Percentiles rank a stretch among this genome's conserved stretches.
phyloP scores from a whole-genome alignment of 2,329 filamentous ascomycete species.

The Hyphodiscus sp. region DNA sequence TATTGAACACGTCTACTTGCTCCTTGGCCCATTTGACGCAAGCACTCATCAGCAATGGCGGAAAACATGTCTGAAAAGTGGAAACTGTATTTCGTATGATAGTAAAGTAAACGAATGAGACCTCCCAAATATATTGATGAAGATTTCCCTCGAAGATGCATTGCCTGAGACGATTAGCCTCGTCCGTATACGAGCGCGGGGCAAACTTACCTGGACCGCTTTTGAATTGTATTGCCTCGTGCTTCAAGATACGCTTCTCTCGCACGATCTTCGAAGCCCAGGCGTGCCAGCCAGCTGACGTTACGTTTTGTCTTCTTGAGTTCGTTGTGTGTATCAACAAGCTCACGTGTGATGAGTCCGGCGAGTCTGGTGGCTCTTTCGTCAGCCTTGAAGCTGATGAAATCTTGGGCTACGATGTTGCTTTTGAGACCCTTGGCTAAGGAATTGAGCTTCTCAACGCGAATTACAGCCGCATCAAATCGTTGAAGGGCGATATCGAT shows the following conservation, averaged over 20 bases:
- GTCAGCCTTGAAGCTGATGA: constrained; percentile 86
- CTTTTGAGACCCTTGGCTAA: constrained; percentile 76
- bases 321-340: constrained; percentile 73
- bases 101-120: constrained; percentile 93
- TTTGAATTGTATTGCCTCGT: constrained; percentile 69
- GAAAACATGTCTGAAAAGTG: constrained; percentile 83
- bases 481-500: constrained; percentile 90
- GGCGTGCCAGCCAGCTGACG: constrained; percentile 73
- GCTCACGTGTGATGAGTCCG: constrained; percentile 66
- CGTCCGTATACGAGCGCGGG: neutral
- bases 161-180: constrained; percentile 50
- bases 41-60: constrained; percentile 80
- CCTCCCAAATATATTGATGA: constrained; percentile 86
- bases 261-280: constrained; percentile 87
- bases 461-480: constrained; percentile 76
- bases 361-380: constrained; percentile 76
- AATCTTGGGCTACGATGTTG: constrained; percentile 82
- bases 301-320: constrained; percentile 72
- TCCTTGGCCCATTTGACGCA: constrained; percentile 99
- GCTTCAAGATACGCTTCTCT: constrained; percentile 80
- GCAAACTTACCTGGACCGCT: constrained; percentile 66
- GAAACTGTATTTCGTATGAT: constrained; percentile 88
- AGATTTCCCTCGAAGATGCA: constrained; percentile 94
- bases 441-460: constrained; percentile 77
- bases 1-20: constrained; percentile 86